Evolutionary conservation across 2,329 filamentous ascomycete genomes (phyloP).

Genomic region (Nigrospora osmanthi): DNA sequence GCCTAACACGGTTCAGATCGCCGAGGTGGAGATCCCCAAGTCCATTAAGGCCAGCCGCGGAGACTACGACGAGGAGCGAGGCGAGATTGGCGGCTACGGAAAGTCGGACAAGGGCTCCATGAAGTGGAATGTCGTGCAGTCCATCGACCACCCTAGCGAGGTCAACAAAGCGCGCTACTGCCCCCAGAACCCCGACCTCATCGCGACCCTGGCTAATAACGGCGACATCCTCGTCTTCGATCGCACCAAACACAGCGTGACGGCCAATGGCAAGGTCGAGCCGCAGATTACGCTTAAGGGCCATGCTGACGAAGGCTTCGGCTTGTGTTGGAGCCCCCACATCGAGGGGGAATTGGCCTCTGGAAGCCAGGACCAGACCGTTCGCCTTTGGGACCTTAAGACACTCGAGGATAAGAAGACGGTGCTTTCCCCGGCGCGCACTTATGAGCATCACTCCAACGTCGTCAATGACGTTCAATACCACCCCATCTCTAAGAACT

Average conservation of each 20-base stretch:
- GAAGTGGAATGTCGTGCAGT: constrained; percentile 88
- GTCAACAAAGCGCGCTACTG: constrained; percentile 98
- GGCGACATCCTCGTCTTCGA: constrained; percentile 90
- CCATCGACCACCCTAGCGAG: constrained; percentile 92
- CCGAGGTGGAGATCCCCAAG: constrained; percentile 87
- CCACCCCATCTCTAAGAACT: constrained; percentile 75
- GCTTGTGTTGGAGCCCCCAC: constrained; percentile 86
- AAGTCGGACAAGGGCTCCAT: constrained; percentile 67
- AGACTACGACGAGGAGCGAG: constrained; percentile 85
- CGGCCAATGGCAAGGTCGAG: constrained; percentile 66
- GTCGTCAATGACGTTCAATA: constrained; percentile 97
- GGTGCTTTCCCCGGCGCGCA: constrained; percentile 61
- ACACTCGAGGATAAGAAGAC: constrained; percentile 64
- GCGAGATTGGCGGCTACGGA: constrained; percentile 90
- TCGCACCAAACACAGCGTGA: constrained; percentile 81
- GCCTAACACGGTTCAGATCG: constrained; percentile 90
- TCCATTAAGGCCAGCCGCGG: constrained; percentile 63
- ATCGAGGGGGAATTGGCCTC: constrained; percentile 75
- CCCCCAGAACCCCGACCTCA: constrained; percentile 93
- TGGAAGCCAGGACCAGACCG: constrained; percentile 86
- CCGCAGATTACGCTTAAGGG: constrained; percentile 81
- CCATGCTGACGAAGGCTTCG: constrained; percentile 85
- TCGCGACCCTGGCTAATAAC: constrained; percentile 86
- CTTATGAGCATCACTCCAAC: constrained; percentile 80
- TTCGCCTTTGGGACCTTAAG: constrained; percentile 85